These are phyloP conservation scores for Lizonia empirigonia DNA, from an alignment of 2,329 filamentous ascomycete species.

Conservation along the genomic window DNA sequence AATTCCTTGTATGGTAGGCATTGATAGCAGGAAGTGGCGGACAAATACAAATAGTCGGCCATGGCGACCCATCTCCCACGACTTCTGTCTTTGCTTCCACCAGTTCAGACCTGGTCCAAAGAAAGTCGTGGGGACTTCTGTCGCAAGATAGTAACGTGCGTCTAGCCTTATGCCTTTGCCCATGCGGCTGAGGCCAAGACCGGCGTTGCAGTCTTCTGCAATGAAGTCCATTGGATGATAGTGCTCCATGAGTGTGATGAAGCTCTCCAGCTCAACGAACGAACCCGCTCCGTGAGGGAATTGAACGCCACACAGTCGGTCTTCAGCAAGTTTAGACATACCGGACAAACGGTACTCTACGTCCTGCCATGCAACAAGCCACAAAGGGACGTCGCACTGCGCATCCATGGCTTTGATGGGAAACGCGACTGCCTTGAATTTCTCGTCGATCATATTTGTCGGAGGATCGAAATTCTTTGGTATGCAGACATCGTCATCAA, in stretches of 20 bases:
- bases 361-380: conserved; percentile 22
- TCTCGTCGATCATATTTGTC: conserved; percentile 20
- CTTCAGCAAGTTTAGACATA: conserved; percentile 19
- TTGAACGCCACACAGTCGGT: conserved; percentile 21
- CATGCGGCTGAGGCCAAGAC: conserved; percentile 22
- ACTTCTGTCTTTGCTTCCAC: conserved; percentile 23
- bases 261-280: conserved; percentile 24
- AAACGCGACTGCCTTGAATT: conserved; percentile 23
- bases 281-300: conserved; percentile 28
- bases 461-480: conserved; percentile 20
- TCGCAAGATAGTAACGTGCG: conserved; percentile 21
- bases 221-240: conserved; percentile 29
- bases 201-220: conserved; percentile 25
- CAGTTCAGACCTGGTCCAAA: conserved; percentile 25
- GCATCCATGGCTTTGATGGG: conserved; percentile 25
- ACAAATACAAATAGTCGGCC: conserved; percentile 23
- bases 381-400: conserved; percentile 12
- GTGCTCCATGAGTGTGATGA: conserved; percentile 23
- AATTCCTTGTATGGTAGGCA: conserved; percentile 20
- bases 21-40: conserved; percentile 18
- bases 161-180: conserved; percentile 26
- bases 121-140: conserved; percentile 26
- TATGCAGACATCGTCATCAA: conserved; percentile 28
- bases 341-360: neutral
- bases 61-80: conserved; percentile 29